Evolutionary conservation across 176 grass and related monocot species (phyloP), one percentile per base, ranked within the genome.

Genomic region (Oryza glaberrima): DNA sequence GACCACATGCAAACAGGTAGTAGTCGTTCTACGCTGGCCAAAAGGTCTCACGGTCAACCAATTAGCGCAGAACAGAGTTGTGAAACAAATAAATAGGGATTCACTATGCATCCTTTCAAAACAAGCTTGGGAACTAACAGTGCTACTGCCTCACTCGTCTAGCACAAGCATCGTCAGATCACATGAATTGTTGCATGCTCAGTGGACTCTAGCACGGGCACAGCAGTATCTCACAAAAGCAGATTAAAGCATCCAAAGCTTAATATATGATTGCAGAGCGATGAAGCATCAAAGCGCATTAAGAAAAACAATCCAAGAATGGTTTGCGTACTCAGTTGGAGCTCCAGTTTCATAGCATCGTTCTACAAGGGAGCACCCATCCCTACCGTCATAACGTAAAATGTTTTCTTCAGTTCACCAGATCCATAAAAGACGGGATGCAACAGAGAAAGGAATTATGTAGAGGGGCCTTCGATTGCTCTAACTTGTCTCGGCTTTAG

Each of bases 401-500:
- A 67, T 43, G 63, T 77, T 67, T 69, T 38, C 73, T 41, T 65
- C 0, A 44, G 76, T 78, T 79, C 30, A 77, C 43, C 20, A 70
- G 48, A 79, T 75, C 35, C 15, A 76, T 85, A 65, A 70, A 83
- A 68, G 69, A 51, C 10, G n/a, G 16, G 80, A 79, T 87, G 78
- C 84, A 80, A 70, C 69, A 2, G 34, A 34, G 41, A 14, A 43
- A 64, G 77, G 4, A 23, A 74, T 63, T 72, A 86, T 63, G 78
- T 47, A 34, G 66, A 9, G 45, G 28, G 22, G 49, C 43, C 69
- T 86, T 93, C 45, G 77, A 16, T 78, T 85, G 88, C 69, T 85
- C 54, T 81, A 43, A 51, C 78, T 43, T 19, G 88, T 23, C 76
- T 90, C 88, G 1, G 60, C 69, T 64, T 88, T 88, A 20, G 25